Conservation (phyloP, 441 rosid species). For the Mallotus repandus region DNA sequence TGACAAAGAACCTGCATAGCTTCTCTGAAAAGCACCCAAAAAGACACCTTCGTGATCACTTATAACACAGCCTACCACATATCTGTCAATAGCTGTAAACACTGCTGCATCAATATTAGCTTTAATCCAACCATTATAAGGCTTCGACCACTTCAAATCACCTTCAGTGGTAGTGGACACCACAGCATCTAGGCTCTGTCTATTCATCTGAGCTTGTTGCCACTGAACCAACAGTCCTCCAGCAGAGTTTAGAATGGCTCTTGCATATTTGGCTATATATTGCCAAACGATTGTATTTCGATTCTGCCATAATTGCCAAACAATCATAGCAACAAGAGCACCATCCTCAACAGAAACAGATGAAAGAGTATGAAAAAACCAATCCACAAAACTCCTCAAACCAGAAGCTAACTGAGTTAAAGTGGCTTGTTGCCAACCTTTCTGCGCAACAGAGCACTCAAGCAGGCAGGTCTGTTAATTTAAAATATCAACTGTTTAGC, state of each 20-base stretch:
- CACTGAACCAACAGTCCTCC: not conserved
- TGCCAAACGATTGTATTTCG: not conserved
- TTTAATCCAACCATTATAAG: not conserved
- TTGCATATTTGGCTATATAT: not conserved
- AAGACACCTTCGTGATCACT: not conserved
- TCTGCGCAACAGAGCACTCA: too few species aligned
- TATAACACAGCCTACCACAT: too few species aligned
- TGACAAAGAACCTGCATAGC: too few species aligned
- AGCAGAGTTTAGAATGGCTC: not conserved
- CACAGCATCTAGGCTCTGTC: not conserved
- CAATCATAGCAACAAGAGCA: not conserved
- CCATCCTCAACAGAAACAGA: not conserved
- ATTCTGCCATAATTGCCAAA: not conserved
- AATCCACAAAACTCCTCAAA: not conserved
- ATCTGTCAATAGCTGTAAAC: not conserved
- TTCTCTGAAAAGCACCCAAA: too few species aligned
- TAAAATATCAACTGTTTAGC: too few species aligned
- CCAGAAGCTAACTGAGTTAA: not conserved
- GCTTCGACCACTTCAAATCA: not conserved
- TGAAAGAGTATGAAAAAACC: too few species aligned
- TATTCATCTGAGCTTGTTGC: not conserved
- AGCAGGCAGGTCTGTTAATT: too few species aligned
- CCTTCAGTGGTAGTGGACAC: not conserved
- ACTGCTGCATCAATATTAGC: not conserved
- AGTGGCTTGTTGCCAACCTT: too few species aligned